Conservation (phyloP, 2,329 filamentous ascomycete genomes). For the Cytospora piceicola region DNA sequence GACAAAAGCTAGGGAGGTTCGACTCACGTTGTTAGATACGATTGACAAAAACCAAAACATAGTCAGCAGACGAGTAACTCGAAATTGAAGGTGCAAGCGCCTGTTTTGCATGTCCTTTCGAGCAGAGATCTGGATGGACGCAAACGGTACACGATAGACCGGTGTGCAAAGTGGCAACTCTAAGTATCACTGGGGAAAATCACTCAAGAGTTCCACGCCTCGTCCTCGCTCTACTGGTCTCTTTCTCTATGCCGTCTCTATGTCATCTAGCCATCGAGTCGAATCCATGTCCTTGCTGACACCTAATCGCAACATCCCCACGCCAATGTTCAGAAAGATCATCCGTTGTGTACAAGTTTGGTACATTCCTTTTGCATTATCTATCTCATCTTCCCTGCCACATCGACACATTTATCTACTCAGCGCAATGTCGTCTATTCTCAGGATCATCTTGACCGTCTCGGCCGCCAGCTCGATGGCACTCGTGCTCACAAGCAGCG, state of each 20-base stretch:
- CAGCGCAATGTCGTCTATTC: slow-evolving; percentile 69
- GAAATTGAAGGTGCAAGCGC: neutral
- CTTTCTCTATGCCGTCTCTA: neutral
- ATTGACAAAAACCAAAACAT: too few species aligned
- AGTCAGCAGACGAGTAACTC: too few species aligned
- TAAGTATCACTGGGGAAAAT: neutral
- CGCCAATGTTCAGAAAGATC: neutral
- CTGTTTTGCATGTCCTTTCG: neutral
- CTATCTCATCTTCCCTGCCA: neutral
- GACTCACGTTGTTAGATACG: too few species aligned
- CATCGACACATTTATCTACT: slow-evolving; percentile 53
- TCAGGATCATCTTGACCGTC: slow-evolving; percentile 92
- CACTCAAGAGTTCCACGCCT: neutral
- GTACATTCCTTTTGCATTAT: slow-evolving; percentile 3
- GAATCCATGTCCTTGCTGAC: neutral
- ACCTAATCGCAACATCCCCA: neutral
- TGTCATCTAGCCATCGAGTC: neutral
- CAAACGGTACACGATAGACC: neutral
- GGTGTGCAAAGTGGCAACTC: neutral
- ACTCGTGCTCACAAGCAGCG: slow-evolving; percentile 93
- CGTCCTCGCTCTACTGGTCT: neutral
- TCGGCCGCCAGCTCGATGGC: slow-evolving; percentile 96
- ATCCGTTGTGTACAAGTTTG: neutral
- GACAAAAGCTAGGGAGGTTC: too few species aligned
- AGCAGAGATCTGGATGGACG: neutral